These are phyloP conservation scores for Lactarius deliciosus DNA, from an alignment of 768 basidiomycete genomes.

Conservation along the genomic window DNA sequence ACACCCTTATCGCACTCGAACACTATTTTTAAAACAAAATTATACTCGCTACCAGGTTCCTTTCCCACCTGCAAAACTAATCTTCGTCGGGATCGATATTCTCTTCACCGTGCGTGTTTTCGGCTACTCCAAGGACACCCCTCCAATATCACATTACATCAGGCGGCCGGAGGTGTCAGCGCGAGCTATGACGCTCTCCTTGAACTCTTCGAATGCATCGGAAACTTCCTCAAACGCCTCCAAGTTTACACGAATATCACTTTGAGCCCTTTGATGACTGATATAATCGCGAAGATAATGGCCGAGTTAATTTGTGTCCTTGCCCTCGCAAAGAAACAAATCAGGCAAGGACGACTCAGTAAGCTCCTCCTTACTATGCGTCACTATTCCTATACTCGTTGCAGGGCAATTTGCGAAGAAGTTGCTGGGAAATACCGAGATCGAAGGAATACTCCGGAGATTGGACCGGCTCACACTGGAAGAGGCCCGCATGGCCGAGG, in stretches of 20 bases:
- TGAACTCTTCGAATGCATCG: slow-evolving; percentile 1
- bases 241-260: not conserved
- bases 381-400: not conserved
- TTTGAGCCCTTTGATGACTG: not conserved
- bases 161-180: too few species aligned
- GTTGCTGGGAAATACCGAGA: not conserved
- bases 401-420: not conserved
- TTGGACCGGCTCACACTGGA: not conserved
- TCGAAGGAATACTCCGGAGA: not conserved
- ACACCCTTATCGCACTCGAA: too few species aligned
- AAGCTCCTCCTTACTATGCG: not conserved
- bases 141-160: too few species aligned
- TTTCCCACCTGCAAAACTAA: too few species aligned
- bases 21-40: too few species aligned
- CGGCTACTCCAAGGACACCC: rapidly evolving
- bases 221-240: slow-evolving; percentile 1
- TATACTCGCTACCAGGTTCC: too few species aligned
- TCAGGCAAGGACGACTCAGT: not conserved
- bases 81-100: too few species aligned
- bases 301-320: not conserved
- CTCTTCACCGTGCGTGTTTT: too few species aligned
- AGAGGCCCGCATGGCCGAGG: not conserved
- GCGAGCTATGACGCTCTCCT: not conserved
- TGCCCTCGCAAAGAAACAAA: not conserved
- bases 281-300: not conserved